Base-by-base conservation (phyloP, 176 grass and related monocot genomes). In the Coix lacrymajobi region DNA sequence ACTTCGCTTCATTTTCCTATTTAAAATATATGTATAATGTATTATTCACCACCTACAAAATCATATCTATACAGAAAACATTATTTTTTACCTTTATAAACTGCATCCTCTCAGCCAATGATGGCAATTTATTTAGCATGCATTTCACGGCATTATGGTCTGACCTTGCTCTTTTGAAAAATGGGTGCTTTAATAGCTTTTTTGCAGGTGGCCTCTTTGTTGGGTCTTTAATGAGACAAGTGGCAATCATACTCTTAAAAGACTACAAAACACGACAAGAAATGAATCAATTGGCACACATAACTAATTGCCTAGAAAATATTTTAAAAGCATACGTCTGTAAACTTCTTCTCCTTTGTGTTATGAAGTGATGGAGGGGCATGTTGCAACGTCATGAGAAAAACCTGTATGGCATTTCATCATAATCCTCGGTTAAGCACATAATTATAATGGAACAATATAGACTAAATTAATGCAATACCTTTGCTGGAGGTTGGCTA, bases 221-320 rank as follows among this genome's bases (percentile, higher is more conserved):
- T 28, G 91, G 96, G 73, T 98, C 96, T 91, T 98, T 98, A 39
- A 95, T 87, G 79, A 98, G 76, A 76, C 96, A 98, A 82, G 94
- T 86, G 51, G 87, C 87, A 70, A 98, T 91, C 91, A 98, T 91
- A 62, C 91, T 81, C 73, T 91, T 98, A 90, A 98, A 98, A 66
- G 85, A 86, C 96, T 91, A 49, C 56, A 57, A 71, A 19, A 62
- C 11, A 83, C 62, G 19, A 32, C 46, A 12, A 41, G 3, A 67
- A 46, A 57, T 29, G 9, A 89, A 39, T 78, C 41, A 67, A 22
- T 31, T 37, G 2, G 2, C 11, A 62, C 17, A 30, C 7, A 37
- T 15, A 51, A 81, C 34, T 28, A 32, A 19, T 34, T 75, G 8
- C 14, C 8, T 52, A 62, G n/a, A 6, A 41, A 68, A 86, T 7